Evolutionary conservation across 2,329 filamentous ascomycete species (phyloP).

Genomic region (Lecanicillium sp.): DNA sequence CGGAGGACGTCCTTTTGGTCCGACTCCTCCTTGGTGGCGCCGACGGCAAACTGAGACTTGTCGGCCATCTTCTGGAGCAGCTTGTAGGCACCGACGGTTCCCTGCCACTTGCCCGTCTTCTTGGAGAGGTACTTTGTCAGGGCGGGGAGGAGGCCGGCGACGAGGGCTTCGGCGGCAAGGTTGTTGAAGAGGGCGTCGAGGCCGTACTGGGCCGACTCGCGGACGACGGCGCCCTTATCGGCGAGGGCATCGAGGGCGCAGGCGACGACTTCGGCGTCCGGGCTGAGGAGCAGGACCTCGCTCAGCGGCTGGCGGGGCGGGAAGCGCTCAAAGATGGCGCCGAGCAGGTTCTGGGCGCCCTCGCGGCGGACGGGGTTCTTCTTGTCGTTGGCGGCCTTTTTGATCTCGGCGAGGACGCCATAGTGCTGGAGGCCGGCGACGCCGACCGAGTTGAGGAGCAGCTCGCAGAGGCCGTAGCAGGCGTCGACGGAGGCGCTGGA

Average conservation of each 20-base stretch:
- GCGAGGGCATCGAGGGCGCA: constrained; percentile 76
- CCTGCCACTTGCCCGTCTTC: constrained; percentile 93
- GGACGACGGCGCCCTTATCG: constrained; percentile 83
- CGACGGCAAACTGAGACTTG: constrained; percentile 81
- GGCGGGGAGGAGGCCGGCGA: constrained; percentile 72
- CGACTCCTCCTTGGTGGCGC: constrained; percentile 72
- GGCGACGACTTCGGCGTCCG: constrained; percentile 66
- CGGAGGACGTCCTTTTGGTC: constrained; percentile 82
- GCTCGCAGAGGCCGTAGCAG: constrained; percentile 52
- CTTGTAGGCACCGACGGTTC: constrained; percentile 77
- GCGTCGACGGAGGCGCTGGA: constrained; percentile 63
- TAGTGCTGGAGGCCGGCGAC: constrained; percentile 45
- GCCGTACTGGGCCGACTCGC: constrained; percentile 88
- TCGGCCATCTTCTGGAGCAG: constrained; percentile 90
- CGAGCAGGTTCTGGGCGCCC: constrained; percentile 89
- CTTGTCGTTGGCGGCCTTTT: constrained; percentile 82
- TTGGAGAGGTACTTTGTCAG: constrained; percentile 71
- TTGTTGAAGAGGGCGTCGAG: constrained; percentile 80
- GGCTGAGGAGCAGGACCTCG: constrained; percentile 75
- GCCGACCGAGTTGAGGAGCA: constrained; percentile 47
- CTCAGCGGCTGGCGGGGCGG: constrained; percentile 67
- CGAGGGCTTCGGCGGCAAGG: constrained; percentile 73
- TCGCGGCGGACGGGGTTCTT: constrained; percentile 82
- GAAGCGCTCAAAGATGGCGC: constrained; percentile 87
- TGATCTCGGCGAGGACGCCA: constrained; percentile 47